These are phyloP conservation scores for Myriosclerotinia duriaeana DNA, from an alignment of 2,329 filamentous ascomycete species.

Conservation along the genomic window DNA sequence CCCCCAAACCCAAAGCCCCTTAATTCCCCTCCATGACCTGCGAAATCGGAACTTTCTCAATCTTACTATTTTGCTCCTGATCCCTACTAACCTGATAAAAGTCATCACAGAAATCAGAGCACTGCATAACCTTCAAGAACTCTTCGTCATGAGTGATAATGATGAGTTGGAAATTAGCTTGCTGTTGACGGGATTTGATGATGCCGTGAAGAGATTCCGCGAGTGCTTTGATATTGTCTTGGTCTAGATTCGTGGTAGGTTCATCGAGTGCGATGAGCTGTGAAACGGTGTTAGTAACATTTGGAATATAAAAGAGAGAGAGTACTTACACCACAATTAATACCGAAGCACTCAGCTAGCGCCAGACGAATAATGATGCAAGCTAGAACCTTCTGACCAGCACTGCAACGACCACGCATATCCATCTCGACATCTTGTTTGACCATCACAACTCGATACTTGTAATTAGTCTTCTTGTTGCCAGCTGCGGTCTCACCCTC, in stretches of 20 bases:
- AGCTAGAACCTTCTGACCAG: constrained; percentile 93
- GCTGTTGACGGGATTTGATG: constrained; percentile 76
- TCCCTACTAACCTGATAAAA: constrained; percentile 88
- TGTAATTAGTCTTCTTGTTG: constrained; percentile 72
- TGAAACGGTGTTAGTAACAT: not conserved
- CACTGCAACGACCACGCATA: constrained; percentile 96
- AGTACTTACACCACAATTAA: constrained; percentile 73
- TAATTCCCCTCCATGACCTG: constrained; percentile 22
- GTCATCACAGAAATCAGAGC: constrained; percentile 85
- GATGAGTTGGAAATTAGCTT: constrained; percentile 96
- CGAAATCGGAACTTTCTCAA: constrained; percentile 51
- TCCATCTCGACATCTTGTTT: constrained; percentile 98
- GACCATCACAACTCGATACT: constrained; percentile 97
- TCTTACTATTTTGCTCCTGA: constrained; percentile 81
- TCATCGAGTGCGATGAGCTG: constrained; percentile 90
- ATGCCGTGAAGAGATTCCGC: constrained; percentile 83
- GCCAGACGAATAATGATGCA: constrained; percentile 97
- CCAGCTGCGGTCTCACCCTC: constrained; percentile 53
- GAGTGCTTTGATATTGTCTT: constrained; percentile 88
- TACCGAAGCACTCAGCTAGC: constrained; percentile 91
- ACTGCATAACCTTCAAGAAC: constrained; percentile 90
- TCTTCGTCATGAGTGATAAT: constrained; percentile 99
- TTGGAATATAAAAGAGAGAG: constrained; percentile 1
- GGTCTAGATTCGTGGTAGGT: constrained; percentile 93
- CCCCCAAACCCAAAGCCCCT: not conserved